phyloP scores from a whole-genome alignment of 495 filamentous ascomycete species.

The Trichoderma parareesei region DNA sequence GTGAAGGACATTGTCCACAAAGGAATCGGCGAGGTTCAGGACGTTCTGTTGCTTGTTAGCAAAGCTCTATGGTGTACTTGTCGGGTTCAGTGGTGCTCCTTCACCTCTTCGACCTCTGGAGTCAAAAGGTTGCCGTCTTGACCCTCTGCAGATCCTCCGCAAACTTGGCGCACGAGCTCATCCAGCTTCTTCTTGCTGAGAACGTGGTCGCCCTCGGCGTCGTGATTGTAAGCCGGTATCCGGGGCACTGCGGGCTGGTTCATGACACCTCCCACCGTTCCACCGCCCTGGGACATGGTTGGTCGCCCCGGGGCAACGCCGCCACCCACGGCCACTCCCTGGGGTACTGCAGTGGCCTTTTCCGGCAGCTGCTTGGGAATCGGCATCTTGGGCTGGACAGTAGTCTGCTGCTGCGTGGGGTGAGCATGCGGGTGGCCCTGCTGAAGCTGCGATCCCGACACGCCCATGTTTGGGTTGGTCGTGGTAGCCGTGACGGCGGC shows the following conservation, averaged over 20 bases:
- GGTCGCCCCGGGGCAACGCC: slow-evolving; percentile 62
- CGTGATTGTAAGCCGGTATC: slow-evolving; percentile 70
- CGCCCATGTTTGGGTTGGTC: slow-evolving; percentile 5
- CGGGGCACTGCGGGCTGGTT: slow-evolving; percentile 78
- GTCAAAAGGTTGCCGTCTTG: slow-evolving; percentile 61
- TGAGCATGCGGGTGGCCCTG: slow-evolving; percentile 52
- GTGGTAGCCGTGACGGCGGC: not conserved
- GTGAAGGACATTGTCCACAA: slow-evolving; percentile 83
- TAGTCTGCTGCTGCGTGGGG: slow-evolving; percentile 34
- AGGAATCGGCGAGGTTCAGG: slow-evolving; percentile 84
- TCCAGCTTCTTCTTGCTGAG: slow-evolving; percentile 95
- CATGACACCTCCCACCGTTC: slow-evolving; percentile 66
- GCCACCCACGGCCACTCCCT: slow-evolving; percentile 49
- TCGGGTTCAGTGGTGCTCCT: slow-evolving; percentile 20
- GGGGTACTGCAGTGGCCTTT: slow-evolving; percentile 51
- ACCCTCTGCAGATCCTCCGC: slow-evolving; percentile 64
- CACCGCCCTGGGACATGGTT: slow-evolving; percentile 66
- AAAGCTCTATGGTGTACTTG: not conserved
- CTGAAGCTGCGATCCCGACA: slow-evolving; percentile 19
- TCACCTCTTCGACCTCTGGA: slow-evolving; percentile 91
- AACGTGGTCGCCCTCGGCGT: slow-evolving; percentile 81
- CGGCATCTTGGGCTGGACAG: slow-evolving; percentile 49
- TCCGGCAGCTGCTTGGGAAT: slow-evolving; percentile 74
- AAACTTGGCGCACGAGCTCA: slow-evolving; percentile 88
- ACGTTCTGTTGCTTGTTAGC: slow-evolving; percentile 51